phyloP scores from a whole-genome alignment of 1,139 yeast species.

The Blastobotrys ciferrii region DNA sequence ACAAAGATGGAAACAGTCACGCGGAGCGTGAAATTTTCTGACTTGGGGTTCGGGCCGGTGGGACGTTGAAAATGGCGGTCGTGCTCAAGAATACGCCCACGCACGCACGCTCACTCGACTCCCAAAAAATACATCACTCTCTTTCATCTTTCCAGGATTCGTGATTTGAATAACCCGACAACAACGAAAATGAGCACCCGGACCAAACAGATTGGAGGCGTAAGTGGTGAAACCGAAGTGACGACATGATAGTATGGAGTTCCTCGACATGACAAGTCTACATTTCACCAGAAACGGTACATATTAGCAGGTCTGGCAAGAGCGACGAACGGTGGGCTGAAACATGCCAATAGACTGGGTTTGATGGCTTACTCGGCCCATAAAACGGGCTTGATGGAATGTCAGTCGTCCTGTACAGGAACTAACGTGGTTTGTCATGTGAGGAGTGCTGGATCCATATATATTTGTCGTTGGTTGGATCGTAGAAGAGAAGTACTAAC shows the following conservation, averaged over 20 bases:
- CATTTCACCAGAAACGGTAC: too few species aligned
- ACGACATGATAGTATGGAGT: not conserved
- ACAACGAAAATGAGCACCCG: conserved; percentile 35
- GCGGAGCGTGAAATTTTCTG: not conserved
- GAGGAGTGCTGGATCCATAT: too few species aligned
- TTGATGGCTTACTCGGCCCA: too few species aligned
- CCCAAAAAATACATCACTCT: conserved; percentile 5
- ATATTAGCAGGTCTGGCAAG: too few species aligned
- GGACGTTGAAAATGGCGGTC: not conserved
- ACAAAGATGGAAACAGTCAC: conserved; percentile 3
- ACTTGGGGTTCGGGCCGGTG: conserved; percentile 5
- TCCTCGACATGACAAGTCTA: too few species aligned
- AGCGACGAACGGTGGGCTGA: too few species aligned
- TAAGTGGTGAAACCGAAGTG: conserved; percentile 25
- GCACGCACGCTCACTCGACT: conserved; percentile 4
- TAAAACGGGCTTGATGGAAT: too few species aligned
- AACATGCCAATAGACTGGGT: too few species aligned
- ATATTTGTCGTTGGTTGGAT: too few species aligned
- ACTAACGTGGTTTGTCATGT: too few species aligned
- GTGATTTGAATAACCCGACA: conserved; percentile 9
- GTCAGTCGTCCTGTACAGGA: too few species aligned
- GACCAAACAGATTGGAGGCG: conserved; percentile 41
- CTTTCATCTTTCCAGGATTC: conserved; percentile 10
- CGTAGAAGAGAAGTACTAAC: conserved; percentile 15
- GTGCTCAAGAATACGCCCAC: conserved; percentile 3